phyloP scores from a whole-genome alignment of 192 early-diverging fungal species.

The Gonapodya sp. region DNA sequence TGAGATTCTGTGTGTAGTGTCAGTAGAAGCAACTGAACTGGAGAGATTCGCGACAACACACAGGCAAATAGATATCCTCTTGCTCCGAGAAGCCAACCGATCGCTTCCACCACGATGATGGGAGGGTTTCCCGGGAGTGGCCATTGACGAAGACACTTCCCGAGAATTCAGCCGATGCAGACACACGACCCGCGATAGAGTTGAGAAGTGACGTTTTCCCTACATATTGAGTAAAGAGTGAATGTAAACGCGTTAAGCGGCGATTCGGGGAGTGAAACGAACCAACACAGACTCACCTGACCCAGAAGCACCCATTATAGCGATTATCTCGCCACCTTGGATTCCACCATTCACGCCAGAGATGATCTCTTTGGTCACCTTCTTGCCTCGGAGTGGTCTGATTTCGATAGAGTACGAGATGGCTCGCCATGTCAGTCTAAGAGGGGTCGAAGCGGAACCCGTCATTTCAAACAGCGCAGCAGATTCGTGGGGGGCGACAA shows the following conservation, averaged over 20 bases:
- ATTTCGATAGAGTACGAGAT: not conserved
- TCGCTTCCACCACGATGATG: not conserved
- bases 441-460: too few species aligned
- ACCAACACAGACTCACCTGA: too few species aligned
- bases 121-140: conserved; percentile 12
- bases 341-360: not conserved
- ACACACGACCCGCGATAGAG: conserved; percentile 62
- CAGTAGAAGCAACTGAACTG: too few species aligned
- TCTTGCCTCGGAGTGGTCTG: not conserved
- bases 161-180: conserved; percentile 40
- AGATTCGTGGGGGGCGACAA: too few species aligned
- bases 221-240: too few species aligned
- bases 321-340: conserved; percentile 2
- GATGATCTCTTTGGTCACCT: not conserved
- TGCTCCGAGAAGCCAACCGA: not conserved
- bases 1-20: not conserved
- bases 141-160: conserved; percentile 67
- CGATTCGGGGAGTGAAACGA: too few species aligned
- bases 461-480: too few species aligned
- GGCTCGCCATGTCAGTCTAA: not conserved
- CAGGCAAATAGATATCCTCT: not conserved
- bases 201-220: conserved; percentile 14
- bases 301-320: conserved; percentile 11
- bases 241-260: too few species aligned
- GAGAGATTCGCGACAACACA: not conserved